A percentile compares a stretch with the other conserved stretches of the same genome.
Conservation (phyloP, 2,329 filamentous ascomycete genomes). For the Sporothrix pallida region DNA sequence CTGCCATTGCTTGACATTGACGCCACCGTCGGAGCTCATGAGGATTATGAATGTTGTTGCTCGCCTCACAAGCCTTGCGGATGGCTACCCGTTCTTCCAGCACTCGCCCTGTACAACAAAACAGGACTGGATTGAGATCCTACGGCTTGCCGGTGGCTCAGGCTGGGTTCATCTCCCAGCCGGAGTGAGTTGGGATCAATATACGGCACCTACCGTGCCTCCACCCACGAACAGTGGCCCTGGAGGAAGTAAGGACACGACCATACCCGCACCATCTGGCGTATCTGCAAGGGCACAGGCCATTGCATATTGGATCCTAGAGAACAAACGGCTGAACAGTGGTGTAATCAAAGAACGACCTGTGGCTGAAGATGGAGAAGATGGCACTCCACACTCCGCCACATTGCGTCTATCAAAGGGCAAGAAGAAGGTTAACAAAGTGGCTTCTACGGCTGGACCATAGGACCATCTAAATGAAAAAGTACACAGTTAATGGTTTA, state of each 20-base stretch:
- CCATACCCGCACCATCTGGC: background rate
- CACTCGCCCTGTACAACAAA: conserved; percentile 72
- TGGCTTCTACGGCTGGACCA: background rate
- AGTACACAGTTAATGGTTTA: no score
- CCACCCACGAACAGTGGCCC: no score
- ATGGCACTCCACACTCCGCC: background rate
- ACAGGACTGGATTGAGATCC: conserved; percentile 79
- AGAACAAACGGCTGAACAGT: background rate
- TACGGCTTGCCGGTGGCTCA: conserved; percentile 58
- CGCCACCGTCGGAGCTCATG: conserved; percentile 75
- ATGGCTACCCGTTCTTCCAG: conserved; percentile 83
- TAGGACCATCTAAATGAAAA: background rate
- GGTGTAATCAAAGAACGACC: background rate
- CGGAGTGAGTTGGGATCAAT: conserved; percentile 38
- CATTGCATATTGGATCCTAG: conserved; percentile 6
- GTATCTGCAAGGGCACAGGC: background rate
- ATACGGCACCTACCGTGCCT: background rate
- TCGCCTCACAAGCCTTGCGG: conserved; percentile 72
- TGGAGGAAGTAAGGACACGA: no score
- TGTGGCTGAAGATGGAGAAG: background rate
- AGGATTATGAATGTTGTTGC: conserved; percentile 84
- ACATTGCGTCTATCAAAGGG: no score
- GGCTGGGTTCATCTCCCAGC: conserved; percentile 46
- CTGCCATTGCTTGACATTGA: conserved; percentile 79
- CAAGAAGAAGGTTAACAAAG: background rate